phyloP scores from a whole-genome alignment of 495 filamentous ascomycete species.

The Podospora australis region DNA sequence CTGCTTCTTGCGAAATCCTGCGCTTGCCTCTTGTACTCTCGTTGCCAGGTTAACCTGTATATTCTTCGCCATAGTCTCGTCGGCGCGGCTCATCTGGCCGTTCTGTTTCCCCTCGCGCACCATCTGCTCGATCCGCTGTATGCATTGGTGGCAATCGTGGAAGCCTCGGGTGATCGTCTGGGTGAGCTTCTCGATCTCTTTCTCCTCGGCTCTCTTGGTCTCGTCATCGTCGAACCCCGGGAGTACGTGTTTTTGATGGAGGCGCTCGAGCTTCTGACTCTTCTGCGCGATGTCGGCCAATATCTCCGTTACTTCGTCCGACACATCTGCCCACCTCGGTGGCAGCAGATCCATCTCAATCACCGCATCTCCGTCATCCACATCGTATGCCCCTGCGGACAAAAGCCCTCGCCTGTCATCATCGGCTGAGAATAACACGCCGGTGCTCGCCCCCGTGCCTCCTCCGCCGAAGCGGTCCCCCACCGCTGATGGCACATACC shows the following conservation, averaged over 20 bases:
- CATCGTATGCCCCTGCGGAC: constrained; percentile 66
- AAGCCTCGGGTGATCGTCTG: constrained; percentile 84
- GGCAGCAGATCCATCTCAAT: constrained; percentile 98
- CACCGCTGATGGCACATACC: constrained; percentile 49
- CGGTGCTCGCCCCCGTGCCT: constrained; percentile 30
- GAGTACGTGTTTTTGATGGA: constrained; percentile 95
- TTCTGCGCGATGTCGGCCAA: constrained; percentile 77
- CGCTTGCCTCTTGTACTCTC: constrained; percentile 87
- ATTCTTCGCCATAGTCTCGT: constrained; percentile 94
- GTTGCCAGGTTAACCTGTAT: constrained; percentile 85
- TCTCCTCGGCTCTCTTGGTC: constrained; percentile 72
- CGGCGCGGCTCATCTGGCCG: constrained; percentile 67
- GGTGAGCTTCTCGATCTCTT: constrained; percentile 83
- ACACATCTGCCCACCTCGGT: constrained; percentile 91
- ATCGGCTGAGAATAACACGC: constrained; percentile 32
- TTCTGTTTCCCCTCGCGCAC: constrained; percentile 62
- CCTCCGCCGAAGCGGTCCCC: constrained; percentile 69
- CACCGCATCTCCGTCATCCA: constrained; percentile 83
- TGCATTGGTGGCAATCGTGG: constrained; percentile 80
- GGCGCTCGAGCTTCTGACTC: constrained; percentile 74
- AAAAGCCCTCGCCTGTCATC: constrained; percentile 85
- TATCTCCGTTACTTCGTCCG: constrained; percentile 83
- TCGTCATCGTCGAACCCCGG: constrained; percentile 96
- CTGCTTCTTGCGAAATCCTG: constrained; percentile 91
- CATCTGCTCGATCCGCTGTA: constrained; percentile 81